Evolutionary conservation across 169 alveolate genomes (phyloP), one percentile per base, ranked within the genome.

Genomic region (Eimeria acervulina): DNA sequence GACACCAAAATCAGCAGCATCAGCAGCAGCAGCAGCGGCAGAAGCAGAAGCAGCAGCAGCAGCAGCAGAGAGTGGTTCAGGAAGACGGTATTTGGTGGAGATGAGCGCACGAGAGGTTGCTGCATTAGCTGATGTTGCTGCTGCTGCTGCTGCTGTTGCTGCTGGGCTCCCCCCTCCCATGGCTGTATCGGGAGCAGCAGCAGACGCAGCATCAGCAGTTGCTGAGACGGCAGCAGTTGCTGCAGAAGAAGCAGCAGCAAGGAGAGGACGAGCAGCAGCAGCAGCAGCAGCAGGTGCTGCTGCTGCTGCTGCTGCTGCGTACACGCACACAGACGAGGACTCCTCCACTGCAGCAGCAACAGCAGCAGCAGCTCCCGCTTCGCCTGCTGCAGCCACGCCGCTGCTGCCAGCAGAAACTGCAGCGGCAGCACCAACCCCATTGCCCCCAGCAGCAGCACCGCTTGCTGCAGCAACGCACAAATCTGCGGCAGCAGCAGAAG

Each of bases 41-140:
- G 85, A 26, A 74, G 47, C 85, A 33, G 85, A 42, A 28, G 47
- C 85, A 74, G 85, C 85, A 74, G 51, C 85, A 74, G 47, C 85
- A 74, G 85, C 44, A 74, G 85, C 85, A 74, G 85, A 28, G 13
- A 28, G 51, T 15, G 44, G 51, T 8, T 28, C 44, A 17, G 47
- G 21, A 19, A 33, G 51, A 15, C 44, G 51, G 4, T 74, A 15
- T 31, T 23, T 40, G 6, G 85, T 21, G 7, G 23, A 74, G 38
- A 33, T 26, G 85, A 26, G n/a, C 17, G 38, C 85, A 19, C 4
- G 85, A 7, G 85, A 26, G 7, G 44, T 17, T 28, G 85, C 85
- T 28, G 85, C 85, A 74, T 23, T 33, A 31, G 85, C 85, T 12
- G 85, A 19, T 74, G 85, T 40, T 19, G 85, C 85, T 19, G 85